Base-by-base conservation (phyloP, 2,329 filamentous ascomycete genomes). In the Claviceps arundinis region DNA sequence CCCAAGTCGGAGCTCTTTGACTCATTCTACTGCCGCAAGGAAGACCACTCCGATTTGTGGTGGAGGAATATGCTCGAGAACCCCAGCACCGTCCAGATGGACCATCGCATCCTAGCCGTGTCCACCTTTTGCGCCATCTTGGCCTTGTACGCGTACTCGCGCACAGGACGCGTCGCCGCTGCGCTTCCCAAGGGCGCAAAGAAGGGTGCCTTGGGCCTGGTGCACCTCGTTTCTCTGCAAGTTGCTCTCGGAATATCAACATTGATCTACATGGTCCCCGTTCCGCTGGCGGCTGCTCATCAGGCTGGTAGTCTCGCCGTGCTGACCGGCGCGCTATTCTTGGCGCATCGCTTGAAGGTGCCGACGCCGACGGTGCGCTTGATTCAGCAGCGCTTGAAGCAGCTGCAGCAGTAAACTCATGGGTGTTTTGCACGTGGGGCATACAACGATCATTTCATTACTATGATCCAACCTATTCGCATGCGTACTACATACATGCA, bases 1-100 rank as follows among this genome's bases (percentile, higher is more conserved):
- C 91, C 91, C 1, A 81, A 77, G 62, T 76, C 80, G 9, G 91
- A 97, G 71, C 81, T 97, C 37, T 89, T 88, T 68, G 84, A 91
- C 62, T 74, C 79, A 40, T 94, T 89, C 72, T 96, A 96, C 77
- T 84, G 82, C 53, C 85, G 89, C 61, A 80, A 78, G 53, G 75
- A 84, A 42, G 89, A 95, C 65, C 74, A 78, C 43, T 84, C 82
- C 13, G 94, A 98, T 63, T 74, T 97, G 17, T 89, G 86, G 82
- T 98, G 93, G 93, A 84, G 93, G 63, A 98, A 98, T 71, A 86
- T 94, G 76, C 83, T 97, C 37, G 93, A 97, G 74, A 98, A 98
- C 71, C 94, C 93, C 3, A 90, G 87, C 16, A 80, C 94, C 26
- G 94, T 97, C 2, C 94, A 98, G 71, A 80, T 98, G 45, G 88